These are phyloP conservation scores for Stromatinia cepivora DNA, from an alignment of 2,329 filamentous ascomycete species.

Conservation along the genomic window DNA sequence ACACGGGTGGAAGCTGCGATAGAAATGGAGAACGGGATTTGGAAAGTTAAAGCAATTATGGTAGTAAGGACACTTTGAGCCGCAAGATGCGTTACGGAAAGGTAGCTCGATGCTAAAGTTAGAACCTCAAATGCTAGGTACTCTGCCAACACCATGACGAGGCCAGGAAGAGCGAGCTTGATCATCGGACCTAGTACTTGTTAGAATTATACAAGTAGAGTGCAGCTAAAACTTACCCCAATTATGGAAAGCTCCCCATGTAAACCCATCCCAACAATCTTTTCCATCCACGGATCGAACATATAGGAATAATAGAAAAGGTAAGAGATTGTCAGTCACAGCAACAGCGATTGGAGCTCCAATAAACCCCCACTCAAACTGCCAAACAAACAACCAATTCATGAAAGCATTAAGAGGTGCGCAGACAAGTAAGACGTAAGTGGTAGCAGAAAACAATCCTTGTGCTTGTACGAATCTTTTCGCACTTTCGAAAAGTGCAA, in stretches of 20 bases:
- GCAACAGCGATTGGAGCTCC: constrained; percentile 78
- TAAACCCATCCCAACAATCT: constrained; percentile 81
- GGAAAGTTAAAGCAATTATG: constrained; percentile 77
- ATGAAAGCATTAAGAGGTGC: constrained; percentile 75
- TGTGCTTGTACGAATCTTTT: constrained; percentile 84
- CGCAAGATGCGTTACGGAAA: constrained; percentile 77
- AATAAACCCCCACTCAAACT: constrained; percentile 66
- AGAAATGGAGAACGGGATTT: constrained; percentile 87
- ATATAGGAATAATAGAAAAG: constrained; percentile 70
- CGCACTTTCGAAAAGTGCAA: constrained; percentile 71
- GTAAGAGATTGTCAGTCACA: constrained; percentile 73
- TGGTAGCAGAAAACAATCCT: constrained; percentile 76
- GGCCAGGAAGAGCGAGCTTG: constrained; percentile 79
- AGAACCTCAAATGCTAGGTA: constrained; percentile 91
- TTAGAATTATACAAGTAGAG: constrained; percentile 24
- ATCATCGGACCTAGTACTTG: constrained; percentile 66
- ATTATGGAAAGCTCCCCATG: constrained; percentile 66
- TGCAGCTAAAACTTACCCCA: constrained; percentile 52
- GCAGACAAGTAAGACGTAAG: constrained; percentile 73
- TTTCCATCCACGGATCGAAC: constrained; percentile 69
- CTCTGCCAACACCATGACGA: constrained; percentile 93
- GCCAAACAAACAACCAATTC: constrained; percentile 80
- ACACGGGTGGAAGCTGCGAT: constrained; percentile 87
- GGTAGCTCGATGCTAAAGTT: constrained; percentile 77
- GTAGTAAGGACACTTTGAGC: constrained; percentile 85